These are phyloP conservation scores for Psilocybe subaeruginosa DNA, from an alignment of 768 basidiomycete species.

Conservation along the genomic window DNA sequence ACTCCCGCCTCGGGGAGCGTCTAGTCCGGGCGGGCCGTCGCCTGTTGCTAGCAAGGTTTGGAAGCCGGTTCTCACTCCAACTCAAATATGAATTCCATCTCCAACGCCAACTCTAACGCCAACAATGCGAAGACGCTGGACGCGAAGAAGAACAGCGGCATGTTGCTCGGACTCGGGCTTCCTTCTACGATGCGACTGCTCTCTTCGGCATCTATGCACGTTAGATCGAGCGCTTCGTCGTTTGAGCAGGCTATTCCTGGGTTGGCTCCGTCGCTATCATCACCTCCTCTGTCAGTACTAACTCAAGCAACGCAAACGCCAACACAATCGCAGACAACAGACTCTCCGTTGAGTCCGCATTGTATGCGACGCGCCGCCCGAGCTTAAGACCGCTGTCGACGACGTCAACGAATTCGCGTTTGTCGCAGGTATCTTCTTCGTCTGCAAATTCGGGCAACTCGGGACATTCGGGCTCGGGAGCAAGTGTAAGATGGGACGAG, in stretches of 20 bases:
- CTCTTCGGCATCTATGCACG: constrained; percentile 28
- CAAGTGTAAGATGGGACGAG: constrained; percentile 30
- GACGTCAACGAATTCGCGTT: constrained; percentile 20
- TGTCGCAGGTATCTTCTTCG: too few relatives aligned
- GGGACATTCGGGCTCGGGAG: constrained; percentile 5
- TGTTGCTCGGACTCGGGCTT: constrained; percentile 59
- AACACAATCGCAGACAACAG: constrained; percentile 26
- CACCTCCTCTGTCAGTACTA: not conserved
- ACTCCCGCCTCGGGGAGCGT: constrained; percentile 20
- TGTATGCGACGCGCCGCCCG: constrained; percentile 13
- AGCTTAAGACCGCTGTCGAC: constrained; percentile 29
- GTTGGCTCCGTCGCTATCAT: not conserved
- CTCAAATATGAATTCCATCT: not conserved
- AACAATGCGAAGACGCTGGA: constrained; percentile 42
- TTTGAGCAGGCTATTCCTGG: constrained; percentile 11
- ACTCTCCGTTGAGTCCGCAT: constrained; percentile 40
- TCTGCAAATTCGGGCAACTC: constrained; percentile 4
- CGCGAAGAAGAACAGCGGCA: constrained; percentile 54
- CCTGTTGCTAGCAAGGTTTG: not conserved
- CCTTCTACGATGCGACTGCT: constrained; percentile 57
- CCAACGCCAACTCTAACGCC: not conserved
- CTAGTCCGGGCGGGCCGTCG: constrained; percentile 28
- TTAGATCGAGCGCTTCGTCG: constrained; percentile 41
- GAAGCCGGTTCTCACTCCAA: too few relatives aligned
- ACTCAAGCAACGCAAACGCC: not conserved